phyloP scores from a whole-genome alignment of 2,329 filamentous ascomycete genomes.

The Curvularia lunata region DNA sequence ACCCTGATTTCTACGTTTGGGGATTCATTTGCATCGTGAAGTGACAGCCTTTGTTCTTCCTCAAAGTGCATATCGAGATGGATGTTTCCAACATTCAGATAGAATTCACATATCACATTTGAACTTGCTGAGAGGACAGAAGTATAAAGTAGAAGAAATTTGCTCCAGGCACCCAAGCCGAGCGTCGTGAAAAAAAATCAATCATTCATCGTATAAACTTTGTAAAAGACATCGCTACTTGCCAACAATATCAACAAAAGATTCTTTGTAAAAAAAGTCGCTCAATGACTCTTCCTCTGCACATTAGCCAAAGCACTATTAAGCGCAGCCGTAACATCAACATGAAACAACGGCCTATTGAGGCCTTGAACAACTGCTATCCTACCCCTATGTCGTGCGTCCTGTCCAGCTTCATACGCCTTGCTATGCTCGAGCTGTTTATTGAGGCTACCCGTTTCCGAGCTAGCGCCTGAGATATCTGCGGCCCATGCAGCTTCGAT shows the following conservation, averaged over 20 bases:
- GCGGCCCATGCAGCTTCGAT: conserved; percentile 26
- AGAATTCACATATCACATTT: background rate
- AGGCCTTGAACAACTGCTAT: conserved; percentile 76
- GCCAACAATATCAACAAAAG: background rate
- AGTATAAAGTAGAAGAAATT: background rate
- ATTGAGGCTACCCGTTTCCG: conserved; percentile 39
- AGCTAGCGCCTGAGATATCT: conserved; percentile 13
- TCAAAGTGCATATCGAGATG: background rate
- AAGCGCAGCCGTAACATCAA: conserved; percentile 89
- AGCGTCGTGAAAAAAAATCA: background rate
- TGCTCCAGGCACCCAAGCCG: background rate
- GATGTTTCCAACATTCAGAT: background rate
- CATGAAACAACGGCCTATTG: conserved; percentile 92
- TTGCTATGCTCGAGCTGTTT: conserved; percentile 42
- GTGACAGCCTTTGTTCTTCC: no score
- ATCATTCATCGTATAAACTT: background rate
- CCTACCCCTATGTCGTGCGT: conserved; percentile 45
- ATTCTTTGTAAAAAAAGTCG: background rate
- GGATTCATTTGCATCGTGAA: no score
- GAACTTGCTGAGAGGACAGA: background rate
- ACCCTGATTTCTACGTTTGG: background rate
- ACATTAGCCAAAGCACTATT: conserved; percentile 87
- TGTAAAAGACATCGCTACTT: background rate
- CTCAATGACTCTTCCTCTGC: conserved; percentile 47
- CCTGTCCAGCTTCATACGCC: conserved; percentile 37